Evolutionary conservation across 2,329 filamentous ascomycete species (phyloP), one percentile per base, ranked within the genome.

Genomic region (Hypoxylon sp.): DNA sequence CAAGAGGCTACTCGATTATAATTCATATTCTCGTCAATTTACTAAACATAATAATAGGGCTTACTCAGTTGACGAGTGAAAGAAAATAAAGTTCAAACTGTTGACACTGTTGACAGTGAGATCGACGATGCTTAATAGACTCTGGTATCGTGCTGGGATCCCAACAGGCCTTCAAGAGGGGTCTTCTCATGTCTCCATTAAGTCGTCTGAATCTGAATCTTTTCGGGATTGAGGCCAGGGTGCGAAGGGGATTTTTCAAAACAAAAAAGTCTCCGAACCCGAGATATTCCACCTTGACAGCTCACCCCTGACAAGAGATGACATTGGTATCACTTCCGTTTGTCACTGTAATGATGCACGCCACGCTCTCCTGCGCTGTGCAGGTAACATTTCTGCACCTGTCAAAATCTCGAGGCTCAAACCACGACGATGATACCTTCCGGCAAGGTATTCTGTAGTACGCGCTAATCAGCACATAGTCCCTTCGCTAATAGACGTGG

Each of bases 251-350:
- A 67, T 36, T 66, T 63, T 70, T 55, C 32, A 51, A 63, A 55
- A 65, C 61, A 45, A 60, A 45, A 65, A 68, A 65, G 60, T 68
- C 34, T 62, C 67, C 69, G 67, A 65, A 55, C 55, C 67, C 48
- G 62, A 58, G 48, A 48, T 64, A 41, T 65, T 52, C 48, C 56
- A 63, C 10, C 32, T 51, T 68, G 57, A 64, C 60, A 67, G 52
- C 53, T 65, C 53, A 69, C 49, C 60, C 60, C 53, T 59, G 60
- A 25, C 53, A 30, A 43, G 28, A 55, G 25, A 62, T 41, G 28
- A 9, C 13, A 62, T 30, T 41, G 17, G 41, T 56, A 55, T 69
- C 56, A 48, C 38, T 48, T 56, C 58, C 11, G 34, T 63, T 59
- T 36, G 51, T 67, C 58, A 56, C 51, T 43, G 21, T 28, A 46